Base-by-base conservation (phyloP, 176 grass and related monocot species). In the Lolium multiflorum region DNA sequence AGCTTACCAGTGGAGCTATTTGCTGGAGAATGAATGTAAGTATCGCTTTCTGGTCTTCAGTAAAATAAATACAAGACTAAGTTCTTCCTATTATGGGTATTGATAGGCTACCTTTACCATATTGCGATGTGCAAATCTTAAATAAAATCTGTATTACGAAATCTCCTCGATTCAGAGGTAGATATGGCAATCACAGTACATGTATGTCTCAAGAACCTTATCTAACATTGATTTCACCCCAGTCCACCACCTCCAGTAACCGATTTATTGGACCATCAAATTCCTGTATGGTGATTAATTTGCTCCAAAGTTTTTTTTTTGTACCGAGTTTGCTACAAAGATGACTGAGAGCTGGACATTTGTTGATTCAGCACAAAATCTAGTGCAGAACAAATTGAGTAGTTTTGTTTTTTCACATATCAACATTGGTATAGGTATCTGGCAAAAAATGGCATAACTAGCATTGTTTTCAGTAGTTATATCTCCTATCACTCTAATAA, bases 1-100 rank as follows among this genome's bases (percentile, higher is more conserved):
- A 77, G 90, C 97, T 52, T 98, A 92, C 76, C 97, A 98, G 18
- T 98, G 97, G 97, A 86, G 80, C 25, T 92, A 98, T 78, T 88
- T 96, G 87, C 58, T 98, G 89, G 97, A 98, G 71, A 98, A 98
- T 87, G 97, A 98, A 59, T 55, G 97, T 98, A 92, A 94, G 90
- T 88, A 83, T 69, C 11, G 31, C 24, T 63, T 70, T 21, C 1
- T 75, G 16, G 61, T 22, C 52, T 84, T 77, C 38, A 60, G 16
- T 68, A 66, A 35, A 21, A 48, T 77, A 28, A 58, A 26, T 13
- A 41, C n/a, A 73, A 66, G 4, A 66, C 63, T 66, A 66, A 74
- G 52, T 46, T 16, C 48, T 54, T 64, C 17, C 0, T 0, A 13
- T 44, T 82, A 62, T 71, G 77, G 10, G 17, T 26, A 52, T 12